phyloP scores from a whole-genome alignment of 1,139 yeast genomes.

The Yamadazyma dushanensis region DNA sequence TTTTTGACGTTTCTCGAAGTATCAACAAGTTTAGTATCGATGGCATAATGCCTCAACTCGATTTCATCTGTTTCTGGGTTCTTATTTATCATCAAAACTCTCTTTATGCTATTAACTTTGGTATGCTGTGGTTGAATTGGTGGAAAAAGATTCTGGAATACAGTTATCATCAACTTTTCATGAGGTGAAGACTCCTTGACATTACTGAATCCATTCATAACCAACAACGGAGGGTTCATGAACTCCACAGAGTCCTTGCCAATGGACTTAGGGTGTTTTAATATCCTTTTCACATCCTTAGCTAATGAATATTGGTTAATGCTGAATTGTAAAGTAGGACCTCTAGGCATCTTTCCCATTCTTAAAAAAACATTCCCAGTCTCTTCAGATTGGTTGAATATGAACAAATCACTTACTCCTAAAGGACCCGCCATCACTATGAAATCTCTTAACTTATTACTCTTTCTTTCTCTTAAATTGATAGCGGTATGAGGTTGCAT shows the following conservation, averaged over 20 bases:
- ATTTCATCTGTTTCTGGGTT: constrained; percentile 68
- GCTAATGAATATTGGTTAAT: constrained; percentile 76
- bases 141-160: constrained; percentile 95
- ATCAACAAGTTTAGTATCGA: constrained; percentile 84
- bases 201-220: constrained; percentile 79
- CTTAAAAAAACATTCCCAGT: constrained; percentile 82
- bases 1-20: constrained; percentile 79
- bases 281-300: constrained; percentile 73
- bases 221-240: constrained; percentile 81
- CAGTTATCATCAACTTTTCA: constrained; percentile 82
- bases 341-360: constrained; percentile 85
- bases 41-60: constrained; percentile 87
- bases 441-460: constrained; percentile 85
- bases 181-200: constrained; percentile 57
- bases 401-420: constrained; percentile 84
- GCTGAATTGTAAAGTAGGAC: constrained; percentile 88
- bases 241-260: constrained; percentile 65
- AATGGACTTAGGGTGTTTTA: constrained; percentile 69
- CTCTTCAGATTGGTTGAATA: constrained; percentile 78
- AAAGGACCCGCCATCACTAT: constrained; percentile 97
- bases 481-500: constrained; percentile 98
- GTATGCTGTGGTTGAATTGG: constrained; percentile 84
- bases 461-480: constrained; percentile 79
- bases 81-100: constrained; percentile 83
- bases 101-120: constrained; percentile 68